Conservation (phyloP, 2,329 filamentous ascomycete species). For the Gliomastix tumulicola region DNA sequence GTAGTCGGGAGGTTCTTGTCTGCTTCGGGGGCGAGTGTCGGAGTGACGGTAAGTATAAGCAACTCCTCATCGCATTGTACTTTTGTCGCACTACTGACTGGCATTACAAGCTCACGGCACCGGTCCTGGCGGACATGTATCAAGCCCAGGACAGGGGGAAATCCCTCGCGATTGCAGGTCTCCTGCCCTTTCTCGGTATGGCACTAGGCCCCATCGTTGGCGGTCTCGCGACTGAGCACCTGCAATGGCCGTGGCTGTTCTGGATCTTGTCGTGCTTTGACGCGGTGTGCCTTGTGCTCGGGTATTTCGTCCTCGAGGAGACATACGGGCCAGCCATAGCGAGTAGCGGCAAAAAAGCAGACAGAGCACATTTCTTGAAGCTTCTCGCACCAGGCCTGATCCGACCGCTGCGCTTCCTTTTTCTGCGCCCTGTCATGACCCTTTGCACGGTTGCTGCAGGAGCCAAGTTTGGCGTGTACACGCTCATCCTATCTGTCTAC, state of each 20-base stretch:
- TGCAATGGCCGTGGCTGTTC: constrained; percentile 66
- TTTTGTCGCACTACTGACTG: too few relatives aligned
- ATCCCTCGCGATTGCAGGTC: constrained; percentile 21
- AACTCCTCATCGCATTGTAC: too few relatives aligned
- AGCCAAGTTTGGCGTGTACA: constrained; percentile 42
- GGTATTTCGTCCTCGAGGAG: constrained; percentile 41
- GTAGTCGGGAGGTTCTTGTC: constrained; percentile 17
- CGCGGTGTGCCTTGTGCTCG: constrained; percentile 46
- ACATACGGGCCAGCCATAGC: constrained; percentile 59
- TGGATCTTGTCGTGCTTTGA: constrained; percentile 55
- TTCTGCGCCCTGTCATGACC: constrained; percentile 37
- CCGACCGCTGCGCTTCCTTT: constrained; percentile 24
- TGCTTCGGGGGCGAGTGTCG: constrained; percentile 17
- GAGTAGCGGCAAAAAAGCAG: too few relatives aligned
- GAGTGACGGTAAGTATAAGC: constrained; percentile 18
- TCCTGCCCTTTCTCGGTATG: constrained; percentile 43
- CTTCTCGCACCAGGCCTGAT: background rate
- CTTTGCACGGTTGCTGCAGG: constrained; percentile 35
- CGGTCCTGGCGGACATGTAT: constrained; percentile 28
- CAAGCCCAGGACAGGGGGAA: constrained; percentile 23
- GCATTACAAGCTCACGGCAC: constrained; percentile 24
- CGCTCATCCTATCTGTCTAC: constrained; percentile 46
- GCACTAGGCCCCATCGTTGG: constrained; percentile 62
- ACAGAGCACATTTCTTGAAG: too few relatives aligned
- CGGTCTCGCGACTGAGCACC: constrained; percentile 55